Conservation (phyloP, 768 basidiomycete species). For the Astraeus odoratus region DNA sequence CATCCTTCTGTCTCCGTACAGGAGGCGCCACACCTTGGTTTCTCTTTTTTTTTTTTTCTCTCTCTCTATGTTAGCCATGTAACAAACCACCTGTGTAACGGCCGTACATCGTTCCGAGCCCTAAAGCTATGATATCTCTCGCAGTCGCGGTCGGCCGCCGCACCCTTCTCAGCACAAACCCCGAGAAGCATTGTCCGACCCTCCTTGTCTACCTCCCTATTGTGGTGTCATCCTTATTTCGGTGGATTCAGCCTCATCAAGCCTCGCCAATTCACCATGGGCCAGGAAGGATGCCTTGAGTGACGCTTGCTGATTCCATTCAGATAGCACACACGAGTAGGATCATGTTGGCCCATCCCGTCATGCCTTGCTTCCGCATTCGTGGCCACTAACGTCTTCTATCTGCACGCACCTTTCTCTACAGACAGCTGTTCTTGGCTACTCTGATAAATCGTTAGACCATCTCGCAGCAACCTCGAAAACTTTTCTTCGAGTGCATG, state of each 20-base stretch:
- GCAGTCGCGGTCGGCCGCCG: not conserved
- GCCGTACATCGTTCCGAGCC: not conserved
- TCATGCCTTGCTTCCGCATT: not conserved
- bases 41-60: slow-evolving; percentile 4
- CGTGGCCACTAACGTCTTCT: not conserved
- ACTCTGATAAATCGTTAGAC: not conserved
- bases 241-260: not conserved
- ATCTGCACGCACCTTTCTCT: not conserved
- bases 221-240: too few species aligned
- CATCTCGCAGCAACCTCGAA: not conserved
- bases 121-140: not conserved
- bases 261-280: not conserved
- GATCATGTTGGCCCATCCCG: not conserved
- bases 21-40: slow-evolving; percentile 13
- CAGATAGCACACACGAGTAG: not conserved
- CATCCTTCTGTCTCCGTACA: slow-evolving; percentile 19
- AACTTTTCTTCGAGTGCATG: not conserved
- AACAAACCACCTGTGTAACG: not conserved
- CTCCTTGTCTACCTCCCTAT: not conserved
- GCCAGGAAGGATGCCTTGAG: not conserved
- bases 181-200: not conserved
- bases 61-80: not conserved
- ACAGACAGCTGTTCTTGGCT: not conserved
- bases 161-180: not conserved
- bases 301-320: too few species aligned